Conservation (phyloP, 2,329 filamentous ascomycete genomes). For the Aureobasidium vineae region DNA sequence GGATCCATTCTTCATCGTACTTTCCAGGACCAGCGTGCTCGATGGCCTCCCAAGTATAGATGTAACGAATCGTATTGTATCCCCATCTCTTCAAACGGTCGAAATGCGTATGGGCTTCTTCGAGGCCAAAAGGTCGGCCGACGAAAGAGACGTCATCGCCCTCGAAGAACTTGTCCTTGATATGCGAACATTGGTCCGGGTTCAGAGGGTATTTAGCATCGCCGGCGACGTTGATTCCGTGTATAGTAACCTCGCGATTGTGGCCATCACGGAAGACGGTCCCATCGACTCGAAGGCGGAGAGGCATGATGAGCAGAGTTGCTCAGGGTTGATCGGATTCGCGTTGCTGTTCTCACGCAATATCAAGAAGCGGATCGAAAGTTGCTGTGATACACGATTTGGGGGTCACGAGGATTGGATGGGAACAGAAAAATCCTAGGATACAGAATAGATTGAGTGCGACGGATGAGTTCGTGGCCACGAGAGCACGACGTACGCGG, state of each 20-base stretch:
- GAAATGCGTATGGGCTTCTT: constrained; percentile 85
- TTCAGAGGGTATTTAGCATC: constrained; percentile 85
- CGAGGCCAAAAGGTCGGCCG: constrained; percentile 74
- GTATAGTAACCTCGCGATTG: constrained; percentile 80
- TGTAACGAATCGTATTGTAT: constrained; percentile 93
- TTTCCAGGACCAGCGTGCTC: constrained; percentile 85
- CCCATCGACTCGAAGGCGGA: constrained; percentile 80
- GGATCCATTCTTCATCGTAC: constrained; percentile 92
- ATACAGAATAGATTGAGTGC: background rate
- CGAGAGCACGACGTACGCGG: background rate
- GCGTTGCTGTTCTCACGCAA: background rate
- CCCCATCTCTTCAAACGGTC: constrained; percentile 80
- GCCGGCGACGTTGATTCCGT: constrained; percentile 90
- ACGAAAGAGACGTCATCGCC: constrained; percentile 90
- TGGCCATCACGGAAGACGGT: constrained; percentile 77
- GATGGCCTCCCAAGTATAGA: constrained; percentile 99
- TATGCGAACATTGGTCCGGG: constrained; percentile 78
- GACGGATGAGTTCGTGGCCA: background rate
- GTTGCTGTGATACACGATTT: background rate
- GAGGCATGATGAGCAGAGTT: constrained; percentile 60
- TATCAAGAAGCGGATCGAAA: background rate
- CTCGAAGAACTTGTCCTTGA: constrained; percentile 79
- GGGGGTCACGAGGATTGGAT: background rate
- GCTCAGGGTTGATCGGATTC: background rate
- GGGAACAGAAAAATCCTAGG: background rate